Conservation (phyloP, 345 rosid species). For the Eutrema japonicum region DNA sequence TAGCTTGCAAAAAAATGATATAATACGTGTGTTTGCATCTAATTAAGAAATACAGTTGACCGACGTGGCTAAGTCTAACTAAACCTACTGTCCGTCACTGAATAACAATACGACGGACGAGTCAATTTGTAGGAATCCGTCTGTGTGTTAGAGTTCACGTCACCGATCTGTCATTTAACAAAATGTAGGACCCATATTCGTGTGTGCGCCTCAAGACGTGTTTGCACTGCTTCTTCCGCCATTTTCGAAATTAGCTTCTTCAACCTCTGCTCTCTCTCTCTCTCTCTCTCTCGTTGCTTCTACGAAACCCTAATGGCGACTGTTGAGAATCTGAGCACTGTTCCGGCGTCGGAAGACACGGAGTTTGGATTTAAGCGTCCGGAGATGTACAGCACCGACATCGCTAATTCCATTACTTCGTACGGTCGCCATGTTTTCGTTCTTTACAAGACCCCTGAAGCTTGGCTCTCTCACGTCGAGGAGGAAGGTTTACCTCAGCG, state of each 20-base stretch:
- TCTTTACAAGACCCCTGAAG: slow-evolving; percentile 59
- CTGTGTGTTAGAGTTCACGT: not conserved
- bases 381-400: slow-evolving; percentile 76
- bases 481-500: slow-evolving; percentile 70
- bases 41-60: slow-evolving; percentile 35
- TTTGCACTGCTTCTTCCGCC: slow-evolving; percentile 19
- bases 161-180: slow-evolving; percentile 1
- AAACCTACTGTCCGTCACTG: slow-evolving; percentile 9
- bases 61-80: not conserved
- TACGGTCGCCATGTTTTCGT: slow-evolving; percentile 88
- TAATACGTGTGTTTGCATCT: slow-evolving; percentile 21
- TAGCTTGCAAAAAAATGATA: slow-evolving; percentile 13
- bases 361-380: slow-evolving; percentile 75
- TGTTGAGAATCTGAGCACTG: slow-evolving; percentile 43
- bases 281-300: slow-evolving; percentile 22
- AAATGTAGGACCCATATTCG: slow-evolving; percentile 31
- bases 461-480: slow-evolving; percentile 77
- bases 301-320: slow-evolving; percentile 44
- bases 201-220: slow-evolving; percentile 35
- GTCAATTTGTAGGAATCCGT: not conserved
- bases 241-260: slow-evolving; percentile 7
- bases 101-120: slow-evolving; percentile 5
- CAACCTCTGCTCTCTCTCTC: not conserved
- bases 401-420: slow-evolving; percentile 65
- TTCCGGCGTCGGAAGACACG: slow-evolving; percentile 57